A percentile compares a stretch with the other conserved stretches of the same genome.
Evolutionary conservation across 371 early-diverging fungal genomes (phyloP).

Genomic region (Basidiobolus heterosporus): DNA sequence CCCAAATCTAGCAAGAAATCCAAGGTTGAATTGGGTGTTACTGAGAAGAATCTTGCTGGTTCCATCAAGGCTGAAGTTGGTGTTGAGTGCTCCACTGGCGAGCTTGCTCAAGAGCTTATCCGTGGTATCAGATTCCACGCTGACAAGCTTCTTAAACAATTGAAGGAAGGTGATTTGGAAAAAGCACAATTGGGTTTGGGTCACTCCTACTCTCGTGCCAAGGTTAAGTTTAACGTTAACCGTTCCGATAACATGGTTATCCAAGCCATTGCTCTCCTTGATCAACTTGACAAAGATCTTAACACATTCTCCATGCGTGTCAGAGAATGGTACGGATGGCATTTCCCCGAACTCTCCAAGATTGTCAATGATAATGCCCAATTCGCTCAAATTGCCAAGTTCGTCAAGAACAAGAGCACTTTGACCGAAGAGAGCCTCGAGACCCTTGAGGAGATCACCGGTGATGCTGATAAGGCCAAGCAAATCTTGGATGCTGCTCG

Average conservation of each 20-base stretch:
- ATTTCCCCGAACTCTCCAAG: slow-evolving; percentile 95
- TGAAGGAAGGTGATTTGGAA: slow-evolving; percentile 81
- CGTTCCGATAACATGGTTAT: slow-evolving; percentile 93
- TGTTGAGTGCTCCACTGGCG: slow-evolving; percentile 60
- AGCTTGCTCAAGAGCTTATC: slow-evolving; percentile 70
- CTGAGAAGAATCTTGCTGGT: slow-evolving; percentile 82
- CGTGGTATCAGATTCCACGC: slow-evolving; percentile 86
- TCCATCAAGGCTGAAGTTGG: slow-evolving; percentile 65
- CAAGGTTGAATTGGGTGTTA: slow-evolving; percentile 74
- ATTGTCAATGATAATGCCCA: slow-evolving; percentile 82
- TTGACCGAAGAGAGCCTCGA: slow-evolving; percentile 60
- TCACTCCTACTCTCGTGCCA: slow-evolving; percentile 92
- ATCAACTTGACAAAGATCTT: slow-evolving; percentile 89
- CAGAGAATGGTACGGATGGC: slow-evolving; percentile 98
- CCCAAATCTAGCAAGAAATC: slow-evolving; percentile 50
- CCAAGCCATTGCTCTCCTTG: slow-evolving; percentile 82
- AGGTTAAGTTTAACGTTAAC: slow-evolving; percentile 96
- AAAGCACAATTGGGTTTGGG: slow-evolving; percentile 93
- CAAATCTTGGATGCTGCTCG: slow-evolving; percentile 53
- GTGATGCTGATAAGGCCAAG: slow-evolving; percentile 37
- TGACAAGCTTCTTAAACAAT: slow-evolving; percentile 71
- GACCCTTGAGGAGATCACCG: slow-evolving; percentile 55
- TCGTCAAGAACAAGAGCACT: slow-evolving; percentile 78
- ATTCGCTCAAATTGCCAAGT: slow-evolving; percentile 73
- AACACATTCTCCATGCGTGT: slow-evolving; percentile 96